phyloP scores from a whole-genome alignment of 2,329 filamentous ascomycete species.

The Chaetomium sp. region DNA sequence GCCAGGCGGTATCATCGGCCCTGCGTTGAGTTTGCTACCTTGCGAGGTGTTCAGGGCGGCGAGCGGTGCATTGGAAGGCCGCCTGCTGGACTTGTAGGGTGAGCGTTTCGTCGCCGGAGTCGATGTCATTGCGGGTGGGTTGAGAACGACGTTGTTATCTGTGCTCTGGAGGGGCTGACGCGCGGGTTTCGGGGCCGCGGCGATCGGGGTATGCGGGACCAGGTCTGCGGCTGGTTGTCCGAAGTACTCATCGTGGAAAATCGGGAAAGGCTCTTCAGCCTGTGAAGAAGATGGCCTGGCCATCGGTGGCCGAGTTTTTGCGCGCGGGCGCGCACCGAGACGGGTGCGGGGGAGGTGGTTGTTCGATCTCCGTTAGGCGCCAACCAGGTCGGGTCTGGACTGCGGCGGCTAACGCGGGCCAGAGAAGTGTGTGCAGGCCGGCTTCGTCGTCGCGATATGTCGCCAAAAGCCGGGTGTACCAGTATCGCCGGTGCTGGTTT shows the following conservation, averaged over 20 bases:
- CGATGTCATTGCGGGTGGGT: slow-evolving; percentile 43
- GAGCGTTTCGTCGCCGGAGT: slow-evolving; percentile 52
- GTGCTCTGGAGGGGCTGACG: slow-evolving; percentile 44
- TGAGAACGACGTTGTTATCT: slow-evolving; percentile 59
- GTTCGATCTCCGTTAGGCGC: not conserved
- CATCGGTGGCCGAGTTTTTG: slow-evolving; percentile 39
- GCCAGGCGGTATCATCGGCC: slow-evolving; percentile 60
- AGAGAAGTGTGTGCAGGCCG: not conserved
- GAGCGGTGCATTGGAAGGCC: slow-evolving; percentile 51
- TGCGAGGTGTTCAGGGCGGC: slow-evolving; percentile 49
- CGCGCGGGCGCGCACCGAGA: slow-evolving; percentile 12
- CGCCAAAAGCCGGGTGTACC: not conserved
- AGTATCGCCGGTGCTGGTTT: too few relatives aligned
- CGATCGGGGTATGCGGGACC: slow-evolving; percentile 53
- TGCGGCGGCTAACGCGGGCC: not conserved
- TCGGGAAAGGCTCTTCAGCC: slow-evolving; percentile 41
- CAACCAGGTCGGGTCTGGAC: not conserved
- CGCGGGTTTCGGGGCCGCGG: slow-evolving; percentile 40
- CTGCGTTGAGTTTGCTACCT: slow-evolving; percentile 58
- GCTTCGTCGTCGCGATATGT: not conserved
- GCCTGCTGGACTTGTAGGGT: slow-evolving; percentile 58
- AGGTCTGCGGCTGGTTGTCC: slow-evolving; percentile 38
- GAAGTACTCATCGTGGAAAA: slow-evolving; percentile 48
- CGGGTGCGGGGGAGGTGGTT: not conserved
- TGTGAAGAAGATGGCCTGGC: slow-evolving; percentile 45